Base-by-base conservation (phyloP, 78 protist species). In the Monocercomonoides exilis region DNA sequence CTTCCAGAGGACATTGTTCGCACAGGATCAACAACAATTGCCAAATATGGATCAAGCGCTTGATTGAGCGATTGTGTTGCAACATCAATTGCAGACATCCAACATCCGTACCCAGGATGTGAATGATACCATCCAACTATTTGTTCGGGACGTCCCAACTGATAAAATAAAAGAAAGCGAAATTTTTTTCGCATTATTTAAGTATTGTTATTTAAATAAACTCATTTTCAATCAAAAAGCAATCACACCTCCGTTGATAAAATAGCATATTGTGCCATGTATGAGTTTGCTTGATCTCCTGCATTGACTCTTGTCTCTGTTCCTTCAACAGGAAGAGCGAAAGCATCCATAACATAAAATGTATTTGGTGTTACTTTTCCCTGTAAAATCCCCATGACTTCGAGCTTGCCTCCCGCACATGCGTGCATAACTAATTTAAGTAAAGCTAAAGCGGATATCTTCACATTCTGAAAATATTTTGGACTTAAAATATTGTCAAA, bases 301-400 rank as follows among this genome's bases (percentile, higher is more conserved):
- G 98, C 97, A 42, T 94, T 94, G 64, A 96, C 98, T 38, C 98
- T 91, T 0, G 98, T 96, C 82, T 96, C 99, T 0, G 98, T 96
- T 6, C 98, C 99, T 64, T 95, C 98, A 0, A 96, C 98, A 42
- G 99, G 99, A 29, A 97, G 95, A 3, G 99, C 98, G 41, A 97
- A 96, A 38, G 94, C 89, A 87, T 97, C 99, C 91, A 94, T 86
- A 46, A 97, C 93, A 0, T 96, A 91, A 91, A 97, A 89, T 3
- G 98, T 94, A 80, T 95, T 70, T 2, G 88, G 95, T 3, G 44
- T 89, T 1, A 95, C 81, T 43, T 90, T 89, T 11, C 99, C 99
- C 84, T 91, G 91, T 90, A 96, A 45, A 35, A 95, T n/a, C 42
- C 98, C 98, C 96, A 96, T 96, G 43, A 94, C 95, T 42, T 97